Percentiles rank a stretch among this genome's conserved stretches.
Conservation (phyloP, 2,329 filamentous ascomycete species). For the Scytalidium sp. region DNA sequence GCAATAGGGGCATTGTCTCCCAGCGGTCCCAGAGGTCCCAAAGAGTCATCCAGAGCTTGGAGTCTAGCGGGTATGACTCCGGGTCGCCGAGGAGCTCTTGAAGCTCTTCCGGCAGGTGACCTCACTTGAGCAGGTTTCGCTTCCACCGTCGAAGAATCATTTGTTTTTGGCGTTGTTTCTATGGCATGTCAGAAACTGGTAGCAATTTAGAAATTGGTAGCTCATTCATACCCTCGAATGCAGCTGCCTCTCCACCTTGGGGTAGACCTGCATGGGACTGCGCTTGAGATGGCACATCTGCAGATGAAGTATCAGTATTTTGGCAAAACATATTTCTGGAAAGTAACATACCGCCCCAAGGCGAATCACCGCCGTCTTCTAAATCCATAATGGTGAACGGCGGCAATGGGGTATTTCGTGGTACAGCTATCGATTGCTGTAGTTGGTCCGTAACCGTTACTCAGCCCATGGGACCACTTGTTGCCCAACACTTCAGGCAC, state of each 20-base stretch:
- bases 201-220: neutral
- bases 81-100: slow-evolving; percentile 50
- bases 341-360: slow-evolving; percentile 39
- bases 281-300: slow-evolving; percentile 40
- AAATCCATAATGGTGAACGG: slow-evolving; percentile 35
- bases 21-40: slow-evolving; percentile 72
- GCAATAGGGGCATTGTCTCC: slow-evolving; percentile 41
- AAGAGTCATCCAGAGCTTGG: slow-evolving; percentile 70
- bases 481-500: neutral
- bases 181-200: slow-evolving; percentile 3
- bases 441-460: neutral
- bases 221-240: slow-evolving; percentile 17
- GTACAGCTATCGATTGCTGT: neutral
- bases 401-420: slow-evolving; percentile 2
- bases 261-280: slow-evolving; percentile 24
- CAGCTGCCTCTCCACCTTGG: slow-evolving; percentile 19
- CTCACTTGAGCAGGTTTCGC: slow-evolving; percentile 20
- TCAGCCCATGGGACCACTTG: neutral
- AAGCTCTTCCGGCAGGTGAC: slow-evolving; percentile 25
- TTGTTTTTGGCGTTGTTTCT: slow-evolving; percentile 19
- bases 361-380: slow-evolving; percentile 40
- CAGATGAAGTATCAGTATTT: slow-evolving; percentile 10
- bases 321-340: neutral
- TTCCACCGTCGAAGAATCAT: slow-evolving; percentile 13
- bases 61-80: slow-evolving; percentile 75